Conservation (phyloP, 2,329 filamentous ascomycete genomes). For the Calonectria henricotiae region DNA sequence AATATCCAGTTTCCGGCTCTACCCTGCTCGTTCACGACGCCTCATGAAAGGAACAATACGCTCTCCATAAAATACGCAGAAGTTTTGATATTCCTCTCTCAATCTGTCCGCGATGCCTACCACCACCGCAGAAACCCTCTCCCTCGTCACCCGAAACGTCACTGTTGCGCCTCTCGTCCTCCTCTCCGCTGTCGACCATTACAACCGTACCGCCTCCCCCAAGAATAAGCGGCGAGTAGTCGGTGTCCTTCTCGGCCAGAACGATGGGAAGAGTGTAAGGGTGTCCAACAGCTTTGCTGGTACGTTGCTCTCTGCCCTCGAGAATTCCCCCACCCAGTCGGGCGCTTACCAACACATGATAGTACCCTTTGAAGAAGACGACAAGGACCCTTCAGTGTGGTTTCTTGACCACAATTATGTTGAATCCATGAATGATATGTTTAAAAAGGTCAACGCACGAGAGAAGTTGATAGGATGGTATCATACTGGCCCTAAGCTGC, state of each 20-base stretch:
- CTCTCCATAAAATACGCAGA: slow-evolving; percentile 41
- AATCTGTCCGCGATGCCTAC: slow-evolving; percentile 81
- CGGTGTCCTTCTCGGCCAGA: slow-evolving; percentile 94
- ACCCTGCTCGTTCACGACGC: slow-evolving; percentile 40
- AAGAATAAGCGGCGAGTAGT: slow-evolving; percentile 91
- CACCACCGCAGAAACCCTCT: slow-evolving; percentile 96
- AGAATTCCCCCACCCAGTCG: slow-evolving; percentile 28
- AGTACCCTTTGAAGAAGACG: slow-evolving; percentile 99
- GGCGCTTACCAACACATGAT: slow-evolving; percentile 45
- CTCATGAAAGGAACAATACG: slow-evolving; percentile 44
- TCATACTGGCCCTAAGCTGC: slow-evolving; percentile 96
- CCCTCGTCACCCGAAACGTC: slow-evolving; percentile 93
- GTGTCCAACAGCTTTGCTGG: slow-evolving; percentile 99
- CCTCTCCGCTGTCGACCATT: slow-evolving; percentile 98
- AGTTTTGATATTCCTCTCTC: slow-evolving; percentile 37
- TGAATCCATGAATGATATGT: slow-evolving; percentile 99
- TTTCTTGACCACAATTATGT: slow-evolving; percentile 99
- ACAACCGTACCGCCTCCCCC: slow-evolving; percentile 91
- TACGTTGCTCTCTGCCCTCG: slow-evolving; percentile 60
- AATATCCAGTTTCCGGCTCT: slow-evolving; percentile 29
- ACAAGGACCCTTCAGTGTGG: slow-evolving; percentile 98
- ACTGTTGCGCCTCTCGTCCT: slow-evolving; percentile 98
- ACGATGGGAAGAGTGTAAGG: slow-evolving; percentile 94
- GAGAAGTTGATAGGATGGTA: slow-evolving; percentile 99
- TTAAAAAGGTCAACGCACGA: slow-evolving; percentile 99